Percentiles rank a stretch among this genome's conserved stretches.
These are phyloP conservation scores for Saksenaea vasiformis DNA, from an alignment of 371 early-diverging fungal genomes.

Conservation along the genomic window DNA sequence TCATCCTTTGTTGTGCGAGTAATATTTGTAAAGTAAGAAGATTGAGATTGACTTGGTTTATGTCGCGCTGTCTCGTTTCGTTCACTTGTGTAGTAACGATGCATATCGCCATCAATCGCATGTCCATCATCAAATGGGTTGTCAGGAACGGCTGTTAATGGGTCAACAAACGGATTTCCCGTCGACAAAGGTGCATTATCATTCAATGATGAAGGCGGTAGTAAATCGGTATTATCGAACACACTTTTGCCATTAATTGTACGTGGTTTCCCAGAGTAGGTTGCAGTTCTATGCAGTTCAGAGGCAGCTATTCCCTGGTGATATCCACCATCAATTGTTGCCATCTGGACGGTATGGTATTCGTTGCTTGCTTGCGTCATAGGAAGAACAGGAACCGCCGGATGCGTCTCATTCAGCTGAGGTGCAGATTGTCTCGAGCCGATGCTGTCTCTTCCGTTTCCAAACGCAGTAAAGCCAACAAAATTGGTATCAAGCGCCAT, in stretches of 20 bases:
- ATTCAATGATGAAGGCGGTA: neutral
- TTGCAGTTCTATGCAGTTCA: neutral
- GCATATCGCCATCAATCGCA: neutral
- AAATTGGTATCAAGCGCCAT: slow-evolving; percentile 48
- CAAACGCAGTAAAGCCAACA: slow-evolving; percentile 41
- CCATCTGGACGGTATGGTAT: neutral
- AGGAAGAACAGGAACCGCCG: slow-evolving; percentile 22
- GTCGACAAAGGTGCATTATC: slow-evolving; percentile 6
- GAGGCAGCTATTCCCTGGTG: neutral
- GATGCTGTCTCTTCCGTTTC: slow-evolving; percentile 13
- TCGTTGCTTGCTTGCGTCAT: slow-evolving; percentile 32
- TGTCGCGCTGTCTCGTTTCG: slow-evolving; percentile 11
- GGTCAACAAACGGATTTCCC: slow-evolving; percentile 11
- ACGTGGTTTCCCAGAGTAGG: neutral
- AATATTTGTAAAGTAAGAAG: slow-evolving; percentile 17
- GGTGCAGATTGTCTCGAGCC: neutral
- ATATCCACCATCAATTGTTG: neutral
- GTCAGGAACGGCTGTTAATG: slow-evolving; percentile 21
- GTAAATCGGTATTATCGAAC: neutral
- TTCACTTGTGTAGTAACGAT: neutral
- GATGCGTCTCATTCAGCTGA: neutral
- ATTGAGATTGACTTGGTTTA: slow-evolving; percentile 34
- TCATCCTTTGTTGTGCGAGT: neutral
- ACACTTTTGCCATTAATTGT: neutral
- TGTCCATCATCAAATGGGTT: slow-evolving; percentile 44